A percentile compares a stretch with the other conserved stretches of the same genome.
phyloP scores from a whole-genome alignment of 495 filamentous ascomycete species.

The Thermothielavioides terrestris region DNA sequence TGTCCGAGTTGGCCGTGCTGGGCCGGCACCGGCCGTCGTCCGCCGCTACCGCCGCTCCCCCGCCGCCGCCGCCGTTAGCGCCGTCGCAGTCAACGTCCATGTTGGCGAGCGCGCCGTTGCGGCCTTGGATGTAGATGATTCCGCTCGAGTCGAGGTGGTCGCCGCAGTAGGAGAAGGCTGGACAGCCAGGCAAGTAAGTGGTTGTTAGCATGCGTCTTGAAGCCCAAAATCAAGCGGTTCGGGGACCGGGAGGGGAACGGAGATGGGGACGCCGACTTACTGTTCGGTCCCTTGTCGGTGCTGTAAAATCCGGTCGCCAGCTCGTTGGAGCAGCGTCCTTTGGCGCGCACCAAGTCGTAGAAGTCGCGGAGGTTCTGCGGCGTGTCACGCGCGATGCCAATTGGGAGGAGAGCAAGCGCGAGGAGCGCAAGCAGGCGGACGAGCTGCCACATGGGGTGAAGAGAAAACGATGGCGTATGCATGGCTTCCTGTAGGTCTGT shows the following conservation, averaged over 20 bases:
- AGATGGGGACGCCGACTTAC: background rate
- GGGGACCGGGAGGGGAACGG: no score
- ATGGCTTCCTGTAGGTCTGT: no score
- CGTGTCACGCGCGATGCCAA: slow-evolving; percentile 3
- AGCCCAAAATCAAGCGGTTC: background rate
- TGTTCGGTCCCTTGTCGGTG: slow-evolving; percentile 16
- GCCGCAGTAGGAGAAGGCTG: slow-evolving; percentile 32
- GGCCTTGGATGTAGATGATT: slow-evolving; percentile 33
- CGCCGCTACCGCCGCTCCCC: slow-evolving; percentile 1
- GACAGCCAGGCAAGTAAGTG: no score
- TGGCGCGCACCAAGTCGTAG: slow-evolving; percentile 23
- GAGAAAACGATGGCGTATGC: background rate
- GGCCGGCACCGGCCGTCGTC: slow-evolving; percentile 42
- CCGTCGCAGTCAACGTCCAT: slow-evolving; percentile 69
- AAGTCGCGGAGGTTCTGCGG: slow-evolving; percentile 26
- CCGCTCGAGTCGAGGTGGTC: slow-evolving; percentile 22
- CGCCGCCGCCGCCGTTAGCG: slow-evolving; percentile 21
- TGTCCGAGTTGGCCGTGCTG: slow-evolving; percentile 32
- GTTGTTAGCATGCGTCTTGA: no score
- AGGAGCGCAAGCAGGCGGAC: background rate
- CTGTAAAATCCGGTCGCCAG: slow-evolving; percentile 28
- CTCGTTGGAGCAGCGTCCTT: slow-evolving; percentile 18
- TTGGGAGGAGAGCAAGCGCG: background rate
- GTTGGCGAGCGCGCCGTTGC: slow-evolving; percentile 30
- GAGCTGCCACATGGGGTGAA: background rate